A percentile compares a stretch with the other conserved stretches of the same genome.
phyloP scores from a whole-genome alignment of 371 early-diverging fungal genomes.

The Mucor irregularis region DNA sequence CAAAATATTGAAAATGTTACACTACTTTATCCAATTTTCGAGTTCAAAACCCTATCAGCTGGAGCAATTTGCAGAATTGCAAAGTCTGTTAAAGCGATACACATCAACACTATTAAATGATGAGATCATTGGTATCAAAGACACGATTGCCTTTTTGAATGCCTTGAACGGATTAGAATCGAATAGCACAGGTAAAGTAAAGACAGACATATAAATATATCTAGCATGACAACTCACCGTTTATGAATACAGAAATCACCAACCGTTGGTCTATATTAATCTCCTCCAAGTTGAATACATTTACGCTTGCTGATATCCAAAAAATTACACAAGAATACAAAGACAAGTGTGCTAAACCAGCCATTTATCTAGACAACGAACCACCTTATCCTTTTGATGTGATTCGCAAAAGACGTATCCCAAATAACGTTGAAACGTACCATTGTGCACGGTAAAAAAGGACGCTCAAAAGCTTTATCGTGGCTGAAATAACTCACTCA shows the following conservation, averaged over 20 bases:
- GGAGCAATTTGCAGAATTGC: slow-evolving; percentile 28
- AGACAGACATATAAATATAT: background rate
- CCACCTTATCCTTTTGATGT: slow-evolving; percentile 28
- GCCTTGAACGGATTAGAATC: slow-evolving; percentile 18
- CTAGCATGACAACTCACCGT: too few relatives aligned
- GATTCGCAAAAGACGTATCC: slow-evolving; percentile 33
- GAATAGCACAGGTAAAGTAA: slow-evolving; percentile 15
- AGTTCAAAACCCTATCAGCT: slow-evolving; percentile 27
- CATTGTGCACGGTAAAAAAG: slow-evolving; percentile 29
- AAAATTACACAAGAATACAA: slow-evolving; percentile 24
- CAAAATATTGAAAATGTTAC: slow-evolving; percentile 28
- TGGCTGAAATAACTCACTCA: too few relatives aligned
- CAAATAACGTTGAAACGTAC: background rate
- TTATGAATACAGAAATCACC: background rate
- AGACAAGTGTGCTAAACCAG: slow-evolving; percentile 39
- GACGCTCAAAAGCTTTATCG: too few relatives aligned
- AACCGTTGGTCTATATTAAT: slow-evolving; percentile 26
- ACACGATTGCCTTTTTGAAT: slow-evolving; percentile 30
- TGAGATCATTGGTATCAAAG: slow-evolving; percentile 28
- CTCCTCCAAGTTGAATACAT: slow-evolving; percentile 10
- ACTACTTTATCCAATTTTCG: slow-evolving; percentile 34
- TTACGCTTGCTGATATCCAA: slow-evolving; percentile 12
- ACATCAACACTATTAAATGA: slow-evolving; percentile 22
- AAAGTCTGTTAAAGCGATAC: slow-evolving; percentile 25
- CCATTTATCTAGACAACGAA: slow-evolving; percentile 36